Conservation (phyloP, 768 basidiomycete species). For the Leccinum ochraceum region DNA sequence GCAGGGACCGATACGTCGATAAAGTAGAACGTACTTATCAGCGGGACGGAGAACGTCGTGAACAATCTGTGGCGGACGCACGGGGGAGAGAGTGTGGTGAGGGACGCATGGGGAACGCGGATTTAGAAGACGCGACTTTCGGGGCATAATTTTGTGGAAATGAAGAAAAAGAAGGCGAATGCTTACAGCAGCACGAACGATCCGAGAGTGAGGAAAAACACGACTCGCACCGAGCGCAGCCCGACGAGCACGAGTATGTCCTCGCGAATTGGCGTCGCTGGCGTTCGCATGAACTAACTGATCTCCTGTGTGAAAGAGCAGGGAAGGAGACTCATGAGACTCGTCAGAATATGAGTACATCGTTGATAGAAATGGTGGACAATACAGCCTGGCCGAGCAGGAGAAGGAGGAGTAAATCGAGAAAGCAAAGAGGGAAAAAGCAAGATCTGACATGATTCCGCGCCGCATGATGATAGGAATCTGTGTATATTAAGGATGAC, state of each 20-base stretch:
- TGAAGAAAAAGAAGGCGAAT: background rate
- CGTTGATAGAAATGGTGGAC: conserved; percentile 6
- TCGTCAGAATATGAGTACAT: conserved; percentile 14
- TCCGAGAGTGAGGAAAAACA: background rate
- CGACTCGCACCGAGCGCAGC: conserved; percentile 6
- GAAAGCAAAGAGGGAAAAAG: conserved; percentile 7
- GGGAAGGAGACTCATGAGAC: background rate
- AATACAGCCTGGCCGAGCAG: conserved; percentile 28
- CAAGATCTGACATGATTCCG: conserved; percentile 12
- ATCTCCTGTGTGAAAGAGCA: background rate
- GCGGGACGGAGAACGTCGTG: conserved; percentile 1
- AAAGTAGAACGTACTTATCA: background rate
- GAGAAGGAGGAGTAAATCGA: conserved; percentile 5
- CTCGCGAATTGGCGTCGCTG: background rate
- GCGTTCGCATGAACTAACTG: background rate
- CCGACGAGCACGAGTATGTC: background rate
- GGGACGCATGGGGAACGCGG: background rate
- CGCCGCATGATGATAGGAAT: conserved; percentile 6
- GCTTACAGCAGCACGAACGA: conserved; percentile 4
- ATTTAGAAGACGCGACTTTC: background rate
- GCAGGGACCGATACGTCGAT: background rate
- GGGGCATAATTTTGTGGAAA: background rate
- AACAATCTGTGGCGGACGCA: background rate
- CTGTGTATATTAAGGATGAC: background rate
- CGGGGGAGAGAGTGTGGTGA: background rate